Evolutionary conservation across 805 yeast species (phyloP).

Genomic region (Grigorovia transvaalensis): DNA sequence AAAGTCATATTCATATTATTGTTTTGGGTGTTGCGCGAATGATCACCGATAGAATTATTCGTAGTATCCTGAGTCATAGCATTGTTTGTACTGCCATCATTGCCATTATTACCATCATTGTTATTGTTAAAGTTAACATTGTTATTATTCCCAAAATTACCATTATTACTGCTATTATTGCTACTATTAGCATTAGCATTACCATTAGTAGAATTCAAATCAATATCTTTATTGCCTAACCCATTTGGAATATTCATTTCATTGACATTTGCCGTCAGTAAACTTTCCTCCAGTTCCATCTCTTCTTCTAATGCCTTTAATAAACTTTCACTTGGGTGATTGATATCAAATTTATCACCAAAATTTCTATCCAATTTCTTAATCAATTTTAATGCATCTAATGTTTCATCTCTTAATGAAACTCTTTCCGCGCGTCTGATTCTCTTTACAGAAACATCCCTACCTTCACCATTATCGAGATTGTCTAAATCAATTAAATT

Average conservation of each 20-base stretch:
- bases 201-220: too few relatives aligned
- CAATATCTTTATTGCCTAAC: too few relatives aligned
- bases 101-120: background rate
- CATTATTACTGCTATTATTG: too few relatives aligned
- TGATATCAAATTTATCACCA: background rate
- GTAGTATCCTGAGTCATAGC: background rate
- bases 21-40: background rate
- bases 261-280: background rate
- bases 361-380: background rate
- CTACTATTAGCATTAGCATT: too few relatives aligned
- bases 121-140: too few relatives aligned
- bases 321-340: background rate
- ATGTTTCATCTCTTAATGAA: background rate
- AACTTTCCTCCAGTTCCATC: background rate
- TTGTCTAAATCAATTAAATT: background rate
- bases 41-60: background rate
- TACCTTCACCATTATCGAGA: background rate
- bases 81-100: too few relatives aligned
- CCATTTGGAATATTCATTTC: background rate
- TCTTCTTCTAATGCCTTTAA: background rate
- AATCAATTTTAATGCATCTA: background rate
- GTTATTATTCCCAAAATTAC: too few relatives aligned
- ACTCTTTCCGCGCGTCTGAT: background rate
- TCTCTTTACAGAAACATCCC: background rate
- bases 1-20: background rate